Percentiles rank a stretch among this genome's conserved stretches.
Conservation (phyloP, 225 moss, liverwort and hornwort species). For the Marchantia polymorpha region DNA sequence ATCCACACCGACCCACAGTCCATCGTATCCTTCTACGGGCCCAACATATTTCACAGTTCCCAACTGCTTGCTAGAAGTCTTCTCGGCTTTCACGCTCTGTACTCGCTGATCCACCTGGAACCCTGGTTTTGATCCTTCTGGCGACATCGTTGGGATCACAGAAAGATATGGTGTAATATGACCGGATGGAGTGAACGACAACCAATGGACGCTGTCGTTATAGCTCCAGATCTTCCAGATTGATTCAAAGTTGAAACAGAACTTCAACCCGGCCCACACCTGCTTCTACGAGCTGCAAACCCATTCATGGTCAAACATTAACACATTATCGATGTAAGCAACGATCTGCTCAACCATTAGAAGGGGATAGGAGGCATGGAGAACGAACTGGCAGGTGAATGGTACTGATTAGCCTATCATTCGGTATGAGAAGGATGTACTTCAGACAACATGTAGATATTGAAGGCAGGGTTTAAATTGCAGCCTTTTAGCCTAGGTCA, state of each 20-base stretch:
- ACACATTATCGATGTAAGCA: neutral
- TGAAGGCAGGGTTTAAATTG: neutral
- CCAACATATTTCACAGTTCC: conserved; percentile 77
- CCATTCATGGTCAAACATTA: neutral
- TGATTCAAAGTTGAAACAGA: neutral
- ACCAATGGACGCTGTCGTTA: neutral
- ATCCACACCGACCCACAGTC: conserved; percentile 87
- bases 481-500: neutral
- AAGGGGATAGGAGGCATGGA: neutral
- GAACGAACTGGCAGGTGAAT: neutral
- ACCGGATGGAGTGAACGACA: neutral
- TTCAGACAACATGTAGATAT: neutral
- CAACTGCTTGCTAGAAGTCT: conserved; percentile 34
- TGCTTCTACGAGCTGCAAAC: neutral
- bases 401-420: neutral
- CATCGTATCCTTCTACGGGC: conserved; percentile 60
- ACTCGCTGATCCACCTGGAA: conserved; percentile 64
- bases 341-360: neutral
- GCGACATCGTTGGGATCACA: conserved; percentile 12
- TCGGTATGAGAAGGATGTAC: neutral
- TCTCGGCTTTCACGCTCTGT: conserved; percentile 47
- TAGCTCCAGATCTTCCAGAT: neutral
- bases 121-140: conserved; percentile 16
- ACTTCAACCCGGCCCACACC: neutral
- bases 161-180: neutral